Base-by-base conservation (phyloP, 1,139 yeast species). In the Blastobotrys buckinghamii region DNA sequence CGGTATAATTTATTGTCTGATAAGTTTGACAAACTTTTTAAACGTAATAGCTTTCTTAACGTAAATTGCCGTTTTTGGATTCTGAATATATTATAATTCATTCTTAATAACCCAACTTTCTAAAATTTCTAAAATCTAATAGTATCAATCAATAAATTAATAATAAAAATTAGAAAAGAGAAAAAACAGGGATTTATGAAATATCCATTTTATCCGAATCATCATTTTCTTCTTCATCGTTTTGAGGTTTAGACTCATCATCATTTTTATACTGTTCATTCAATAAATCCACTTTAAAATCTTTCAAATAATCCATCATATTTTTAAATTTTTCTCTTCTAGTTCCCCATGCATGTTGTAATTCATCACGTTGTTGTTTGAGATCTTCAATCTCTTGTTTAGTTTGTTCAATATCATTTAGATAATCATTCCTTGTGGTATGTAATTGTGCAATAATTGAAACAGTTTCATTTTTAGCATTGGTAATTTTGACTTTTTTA, bases 371-470 rank as follows among this genome's bases (percentile, higher is more conserved):
- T 42, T 56, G 61, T 13, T 48, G 48, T 46, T 61, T 60, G 38
- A 67, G 53, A 34, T 56, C 65, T 8, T 47, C 51, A 26, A 64
- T 62, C 41, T 64, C 68, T 19, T 55, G 54, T 26, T 50, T 51
- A 15, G 65, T 52, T 9, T 55, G 43, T 13, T 53, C 57, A 35
- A 59, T 58, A 12, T 52, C 53, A 32, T 47, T 47, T 16, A 10
- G 47, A 17, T 60, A 59, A 13, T 61, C 65, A 7, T 51, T 54
- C 6, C 68, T 54, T 2, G 67, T 47, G 5, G 56, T 37, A 44
- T 59, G 56, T 29, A 64, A 52, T 24, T 51, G 42, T 3, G 62
- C 62, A 8, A 59, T 52, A 10, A 59, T 57, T 3, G 58, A 53
- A 15, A 50, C 48, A 41, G 30, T 37, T 20, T 47, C 43, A 12